Evolutionary conservation across 768 basidiomycete genomes (phyloP).

Genomic region (Xerocomellus chrysenteron): DNA sequence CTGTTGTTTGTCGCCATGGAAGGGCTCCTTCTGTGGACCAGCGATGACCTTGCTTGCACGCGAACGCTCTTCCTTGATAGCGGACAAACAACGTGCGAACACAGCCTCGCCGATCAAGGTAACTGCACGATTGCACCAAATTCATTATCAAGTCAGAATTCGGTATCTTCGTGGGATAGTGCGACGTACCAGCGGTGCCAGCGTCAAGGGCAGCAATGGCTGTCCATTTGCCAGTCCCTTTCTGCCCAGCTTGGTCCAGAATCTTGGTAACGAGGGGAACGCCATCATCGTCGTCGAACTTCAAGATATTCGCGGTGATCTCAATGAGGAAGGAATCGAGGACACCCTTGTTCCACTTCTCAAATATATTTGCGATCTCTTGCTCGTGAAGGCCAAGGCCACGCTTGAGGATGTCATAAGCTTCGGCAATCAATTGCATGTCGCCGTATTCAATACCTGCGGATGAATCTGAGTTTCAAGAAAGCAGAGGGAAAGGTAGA

Average conservation of each 20-base stretch:
- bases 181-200: slow-evolving; percentile 70
- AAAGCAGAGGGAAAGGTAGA: not conserved
- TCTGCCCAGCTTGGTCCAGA: slow-evolving; percentile 94
- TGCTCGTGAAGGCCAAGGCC: slow-evolving; percentile 83
- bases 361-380: slow-evolving; percentile 94
- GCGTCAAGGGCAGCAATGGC: slow-evolving; percentile 95
- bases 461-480: slow-evolving; percentile 3
- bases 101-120: slow-evolving; percentile 99
- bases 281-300: slow-evolving; percentile 95
- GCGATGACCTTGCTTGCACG: slow-evolving; percentile 89
- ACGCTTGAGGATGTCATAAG: slow-evolving; percentile 97
- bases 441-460: slow-evolving; percentile 99
- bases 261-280: slow-evolving; percentile 90
- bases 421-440: slow-evolving; percentile 99
- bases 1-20: slow-evolving; percentile 97
- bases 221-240: slow-evolving; percentile 99
- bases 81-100: slow-evolving; percentile 96
- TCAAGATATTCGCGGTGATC: slow-evolving; percentile 95
- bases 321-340: slow-evolving; percentile 99
- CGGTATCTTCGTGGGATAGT: slow-evolving; percentile 4
- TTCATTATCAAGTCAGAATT: slow-evolving; percentile 8
- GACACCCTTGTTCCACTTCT: slow-evolving; percentile 96
- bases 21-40: slow-evolving; percentile 89
- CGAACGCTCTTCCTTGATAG: slow-evolving; percentile 93
- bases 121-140: slow-evolving; percentile 47